Evolutionary conservation across 164 flowering plant genomes (phyloP).

Genomic region (Magnolia kwangsiensis): DNA sequence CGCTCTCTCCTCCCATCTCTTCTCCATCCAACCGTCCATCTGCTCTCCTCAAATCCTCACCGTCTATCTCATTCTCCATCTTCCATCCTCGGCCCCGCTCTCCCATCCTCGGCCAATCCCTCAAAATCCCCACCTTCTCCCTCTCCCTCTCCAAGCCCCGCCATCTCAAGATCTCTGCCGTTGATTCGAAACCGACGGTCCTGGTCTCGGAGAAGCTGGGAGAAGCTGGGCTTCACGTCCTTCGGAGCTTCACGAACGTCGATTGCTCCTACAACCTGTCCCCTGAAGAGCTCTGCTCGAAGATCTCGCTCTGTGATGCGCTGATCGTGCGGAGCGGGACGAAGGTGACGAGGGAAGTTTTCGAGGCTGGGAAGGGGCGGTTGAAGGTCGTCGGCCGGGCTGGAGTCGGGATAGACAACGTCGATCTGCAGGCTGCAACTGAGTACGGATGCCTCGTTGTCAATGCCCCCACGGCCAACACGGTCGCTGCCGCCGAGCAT

Average conservation of each 20-base stretch:
- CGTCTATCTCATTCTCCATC: constrained; percentile 5
- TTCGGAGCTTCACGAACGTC: constrained; percentile 54
- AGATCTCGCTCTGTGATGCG: constrained; percentile 70
- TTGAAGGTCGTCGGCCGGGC: constrained; percentile 94
- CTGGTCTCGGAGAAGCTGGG: constrained; percentile 92
- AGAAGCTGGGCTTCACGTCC: constrained; percentile 61
- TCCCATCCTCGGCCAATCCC: constrained; percentile 5
- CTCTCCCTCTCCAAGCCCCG: background rate
- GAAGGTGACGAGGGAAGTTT: constrained; percentile 73
- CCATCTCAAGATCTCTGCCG: constrained; percentile 3
- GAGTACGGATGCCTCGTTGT: constrained; percentile 88
- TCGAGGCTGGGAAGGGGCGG: constrained; percentile 70
- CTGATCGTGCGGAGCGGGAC: constrained; percentile 92
- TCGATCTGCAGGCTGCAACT: constrained; percentile 92
- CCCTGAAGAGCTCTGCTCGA: constrained; percentile 54
- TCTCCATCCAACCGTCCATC: constrained; percentile 2
- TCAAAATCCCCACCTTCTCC: background rate
- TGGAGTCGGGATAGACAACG: constrained; percentile 95
- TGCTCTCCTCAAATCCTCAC: constrained; percentile 9
- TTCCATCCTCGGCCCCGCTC: constrained; percentile 2
- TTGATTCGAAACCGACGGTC: constrained; percentile 45
- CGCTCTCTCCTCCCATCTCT: constrained; percentile 1
- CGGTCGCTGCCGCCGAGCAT: constrained; percentile 93
- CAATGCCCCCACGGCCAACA: constrained; percentile 94
- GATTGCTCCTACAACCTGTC: constrained; percentile 64